Evolutionary conservation across 139 green algal species (phyloP).

Genomic region (Microglena sp.): DNA sequence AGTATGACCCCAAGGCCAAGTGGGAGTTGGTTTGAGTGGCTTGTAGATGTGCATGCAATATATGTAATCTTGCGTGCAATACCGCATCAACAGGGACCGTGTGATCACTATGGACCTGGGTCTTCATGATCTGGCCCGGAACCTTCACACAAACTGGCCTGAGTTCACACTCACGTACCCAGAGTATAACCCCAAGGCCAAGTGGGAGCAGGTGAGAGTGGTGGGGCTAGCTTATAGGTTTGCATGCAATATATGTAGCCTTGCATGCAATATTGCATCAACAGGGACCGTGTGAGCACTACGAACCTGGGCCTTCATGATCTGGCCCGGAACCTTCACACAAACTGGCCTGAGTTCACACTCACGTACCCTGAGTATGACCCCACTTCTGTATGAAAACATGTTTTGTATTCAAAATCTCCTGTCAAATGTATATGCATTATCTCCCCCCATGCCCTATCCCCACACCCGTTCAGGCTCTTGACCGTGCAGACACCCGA

Average conservation of each 20-base stretch:
- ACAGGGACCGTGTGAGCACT: constrained; percentile 26
- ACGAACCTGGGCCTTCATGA: constrained; percentile 17
- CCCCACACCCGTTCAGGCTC: too few species aligned
- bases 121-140: constrained; percentile 15
- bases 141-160: constrained; percentile 7
- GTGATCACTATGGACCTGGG: constrained; percentile 23
- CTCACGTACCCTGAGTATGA: constrained; percentile 13
- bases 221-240: too few species aligned
- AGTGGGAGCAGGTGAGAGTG: background rate
- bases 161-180: constrained; percentile 26
- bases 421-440: too few species aligned
- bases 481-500: too few species aligned
- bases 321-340: constrained; percentile 2
- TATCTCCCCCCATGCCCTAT: too few species aligned
- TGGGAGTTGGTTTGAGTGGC: background rate
- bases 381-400: background rate
- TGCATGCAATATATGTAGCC: too few species aligned
- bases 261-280: constrained; percentile 14
- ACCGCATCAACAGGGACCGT: constrained; percentile 23
- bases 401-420: too few species aligned
- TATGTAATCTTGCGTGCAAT: background rate
- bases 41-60: too few species aligned
- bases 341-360: constrained; percentile 24
- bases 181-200: background rate
- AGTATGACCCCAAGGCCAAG: background rate